Evolutionary conservation across 179 eudicot genomes (phyloP).

Genomic region (Silene noctiflora): DNA sequence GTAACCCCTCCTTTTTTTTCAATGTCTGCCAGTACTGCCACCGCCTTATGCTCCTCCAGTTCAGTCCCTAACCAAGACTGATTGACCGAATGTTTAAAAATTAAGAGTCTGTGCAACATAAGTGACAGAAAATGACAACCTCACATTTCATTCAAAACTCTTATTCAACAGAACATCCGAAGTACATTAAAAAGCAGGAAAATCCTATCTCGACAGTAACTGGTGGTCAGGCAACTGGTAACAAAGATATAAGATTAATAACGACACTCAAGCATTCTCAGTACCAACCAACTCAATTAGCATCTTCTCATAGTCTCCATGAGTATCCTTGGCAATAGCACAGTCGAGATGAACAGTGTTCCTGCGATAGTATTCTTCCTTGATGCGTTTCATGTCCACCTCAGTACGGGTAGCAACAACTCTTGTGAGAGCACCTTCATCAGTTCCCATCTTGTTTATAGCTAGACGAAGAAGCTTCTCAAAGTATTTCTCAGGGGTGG

Average conservation of each 20-base stretch:
- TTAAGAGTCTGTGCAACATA: background rate
- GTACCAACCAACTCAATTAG: conserved; percentile 75
- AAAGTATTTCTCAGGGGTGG: conserved; percentile 71
- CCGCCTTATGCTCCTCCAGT: too few species aligned
- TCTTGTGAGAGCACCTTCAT: conserved; percentile 82
- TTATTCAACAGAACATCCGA: conserved; percentile 24
- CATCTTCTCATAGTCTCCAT: conserved; percentile 80
- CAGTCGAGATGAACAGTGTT: conserved; percentile 65
- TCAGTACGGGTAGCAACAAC: conserved; percentile 81
- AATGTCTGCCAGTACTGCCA: too few species aligned
- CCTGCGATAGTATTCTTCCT: conserved; percentile 73
- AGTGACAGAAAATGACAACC: background rate
- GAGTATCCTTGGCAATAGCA: conserved; percentile 71
- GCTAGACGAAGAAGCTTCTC: conserved; percentile 79
- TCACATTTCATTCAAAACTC: background rate
- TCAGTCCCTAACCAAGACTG: too few species aligned
- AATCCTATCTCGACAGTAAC: conserved; percentile 13
- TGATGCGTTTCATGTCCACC: conserved; percentile 67
- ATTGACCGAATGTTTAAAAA: too few species aligned
- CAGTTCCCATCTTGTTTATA: conserved; percentile 70
- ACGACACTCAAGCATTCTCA: conserved; percentile 39
- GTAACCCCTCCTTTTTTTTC: too few species aligned
- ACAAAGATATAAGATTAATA: background rate
- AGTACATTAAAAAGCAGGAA: conserved; percentile 24
- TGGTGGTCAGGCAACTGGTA: background rate